A percentile compares a stretch with the other conserved stretches of the same genome.
These are phyloP conservation scores for Rutidosis leptorrhynchoides DNA, from an alignment of 129 eudicot genomes.

Conservation along the genomic window DNA sequence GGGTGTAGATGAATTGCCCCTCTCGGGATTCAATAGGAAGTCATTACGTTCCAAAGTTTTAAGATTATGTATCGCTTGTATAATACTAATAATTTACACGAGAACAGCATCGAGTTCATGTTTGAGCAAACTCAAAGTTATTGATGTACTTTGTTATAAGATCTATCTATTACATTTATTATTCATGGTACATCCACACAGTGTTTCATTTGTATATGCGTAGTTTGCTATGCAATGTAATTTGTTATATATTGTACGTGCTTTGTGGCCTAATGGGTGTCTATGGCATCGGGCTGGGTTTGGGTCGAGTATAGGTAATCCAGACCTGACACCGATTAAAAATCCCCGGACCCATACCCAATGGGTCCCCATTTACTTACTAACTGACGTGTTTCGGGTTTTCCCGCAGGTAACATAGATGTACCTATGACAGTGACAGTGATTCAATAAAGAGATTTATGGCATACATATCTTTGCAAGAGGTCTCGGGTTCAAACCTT, in stretches of 20 bases:
- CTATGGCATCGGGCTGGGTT: no score
- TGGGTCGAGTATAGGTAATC: no score
- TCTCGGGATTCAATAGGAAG: constrained; percentile 4
- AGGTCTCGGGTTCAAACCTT: no score
- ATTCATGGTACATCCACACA: not conserved
- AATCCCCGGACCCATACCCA: no score
- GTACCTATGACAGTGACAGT: no score
- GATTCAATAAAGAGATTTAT: no score
- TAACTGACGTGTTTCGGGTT: no score
- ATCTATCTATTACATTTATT: not conserved
- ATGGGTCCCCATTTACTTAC: no score
- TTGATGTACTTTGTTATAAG: not conserved
- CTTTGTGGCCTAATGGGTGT: not conserved
- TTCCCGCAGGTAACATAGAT: no score
- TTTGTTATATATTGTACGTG: not conserved
- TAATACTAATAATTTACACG: constrained; percentile 31
- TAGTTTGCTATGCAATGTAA: no score
- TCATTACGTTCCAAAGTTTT: constrained; percentile 2
- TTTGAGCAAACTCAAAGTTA: constrained; percentile 3
- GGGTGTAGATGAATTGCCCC: constrained; percentile 12
- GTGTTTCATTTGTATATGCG: not conserved
- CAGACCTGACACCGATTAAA: no score
- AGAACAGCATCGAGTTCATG: not conserved
- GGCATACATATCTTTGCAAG: no score
- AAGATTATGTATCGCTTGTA: constrained; percentile 19